A percentile compares a stretch with the other conserved stretches of the same genome.
Evolutionary conservation across 805 yeast genomes (phyloP).

Genomic region (Novakomyces olei): DNA sequence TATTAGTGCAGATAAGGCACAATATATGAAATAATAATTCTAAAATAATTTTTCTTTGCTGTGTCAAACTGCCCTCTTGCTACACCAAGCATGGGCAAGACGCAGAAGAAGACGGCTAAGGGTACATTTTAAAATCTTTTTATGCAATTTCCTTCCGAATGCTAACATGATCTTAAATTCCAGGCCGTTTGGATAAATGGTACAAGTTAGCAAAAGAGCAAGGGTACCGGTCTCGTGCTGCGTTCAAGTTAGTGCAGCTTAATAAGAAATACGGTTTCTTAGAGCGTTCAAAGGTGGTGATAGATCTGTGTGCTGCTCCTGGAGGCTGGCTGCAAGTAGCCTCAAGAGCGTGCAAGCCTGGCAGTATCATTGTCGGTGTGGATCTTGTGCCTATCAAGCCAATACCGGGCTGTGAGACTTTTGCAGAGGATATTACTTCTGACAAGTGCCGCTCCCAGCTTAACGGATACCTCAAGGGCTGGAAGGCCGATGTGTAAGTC

Average conservation of each 20-base stretch:
- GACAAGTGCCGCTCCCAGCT: conserved; percentile 90
- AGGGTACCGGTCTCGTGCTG: conserved; percentile 96
- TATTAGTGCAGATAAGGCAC: no score
- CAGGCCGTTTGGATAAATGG: conserved; percentile 98
- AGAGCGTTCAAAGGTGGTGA: conserved; percentile 84
- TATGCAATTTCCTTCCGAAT: no score
- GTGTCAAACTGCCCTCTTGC: no score
- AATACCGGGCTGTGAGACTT: conserved; percentile 82
- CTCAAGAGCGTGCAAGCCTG: conserved; percentile 72
- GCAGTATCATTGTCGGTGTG: conserved; percentile 91
- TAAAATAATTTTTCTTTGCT: no score
- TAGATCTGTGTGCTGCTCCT: conserved; percentile 97
- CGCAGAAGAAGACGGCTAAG: conserved; percentile 9
- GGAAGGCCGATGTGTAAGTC: conserved; percentile 63
- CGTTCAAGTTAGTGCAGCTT: conserved; percentile 82
- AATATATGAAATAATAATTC: no score
- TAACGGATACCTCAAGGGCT: conserved; percentile 89
- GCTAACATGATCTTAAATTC: no score
- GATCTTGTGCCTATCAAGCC: conserved; percentile 95
- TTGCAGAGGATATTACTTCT: conserved; percentile 92
- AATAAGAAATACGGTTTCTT: conserved; percentile 89
- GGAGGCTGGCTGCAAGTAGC: conserved; percentile 98
- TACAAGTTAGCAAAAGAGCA: conserved; percentile 78
- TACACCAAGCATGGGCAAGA: conserved; percentile 9
- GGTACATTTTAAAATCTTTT: no score